phyloP scores from a whole-genome alignment of 768 basidiomycete genomes.

The Tylopilus subfusipes region DNA sequence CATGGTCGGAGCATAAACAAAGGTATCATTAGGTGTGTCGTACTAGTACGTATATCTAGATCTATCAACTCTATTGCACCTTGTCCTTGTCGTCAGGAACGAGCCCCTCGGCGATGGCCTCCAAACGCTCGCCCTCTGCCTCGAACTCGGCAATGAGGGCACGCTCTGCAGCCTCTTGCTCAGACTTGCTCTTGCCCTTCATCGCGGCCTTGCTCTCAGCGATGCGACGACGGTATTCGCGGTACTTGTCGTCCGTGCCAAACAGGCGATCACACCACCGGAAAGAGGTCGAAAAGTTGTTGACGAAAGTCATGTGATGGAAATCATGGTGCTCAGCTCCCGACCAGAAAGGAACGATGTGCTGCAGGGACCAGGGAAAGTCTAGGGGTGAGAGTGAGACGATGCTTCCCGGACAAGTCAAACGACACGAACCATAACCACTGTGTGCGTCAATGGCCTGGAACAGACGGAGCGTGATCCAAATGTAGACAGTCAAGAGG shows the following conservation, averaged over 20 bases:
- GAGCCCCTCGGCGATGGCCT: slow-evolving; percentile 49
- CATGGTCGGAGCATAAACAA: not conserved
- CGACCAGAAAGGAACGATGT: slow-evolving; percentile 93
- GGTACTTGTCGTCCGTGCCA: slow-evolving; percentile 91
- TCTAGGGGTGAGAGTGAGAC: slow-evolving; percentile 40
- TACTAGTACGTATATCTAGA: slow-evolving; percentile 10
- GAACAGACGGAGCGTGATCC: slow-evolving; percentile 92
- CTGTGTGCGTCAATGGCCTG: slow-evolving; percentile 98
- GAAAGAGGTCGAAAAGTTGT: slow-evolving; percentile 93
- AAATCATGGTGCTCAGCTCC: slow-evolving; percentile 98
- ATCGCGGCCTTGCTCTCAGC: slow-evolving; percentile 54
- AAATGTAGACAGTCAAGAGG: slow-evolving; percentile 88
- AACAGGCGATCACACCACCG: slow-evolving; percentile 88
- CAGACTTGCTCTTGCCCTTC: slow-evolving; percentile 51
- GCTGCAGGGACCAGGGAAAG: slow-evolving; percentile 96
- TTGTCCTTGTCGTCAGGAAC: slow-evolving; percentile 20
- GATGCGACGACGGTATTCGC: slow-evolving; percentile 68
- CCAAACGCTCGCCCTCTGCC: slow-evolving; percentile 66
- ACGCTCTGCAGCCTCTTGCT: slow-evolving; percentile 54
- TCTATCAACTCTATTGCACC: slow-evolving; percentile 19
- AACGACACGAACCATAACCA: slow-evolving; percentile 71
- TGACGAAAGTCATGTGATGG: slow-evolving; percentile 95
- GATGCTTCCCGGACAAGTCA: not conserved
- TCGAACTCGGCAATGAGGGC: slow-evolving; percentile 68
- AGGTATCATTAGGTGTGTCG: not conserved